A percentile compares a stretch with the other conserved stretches of the same genome.
These are phyloP conservation scores for Cryptococcus sp. DNA, from an alignment of 1,284 basidiomycete genomes.

Conservation along the genomic window DNA sequence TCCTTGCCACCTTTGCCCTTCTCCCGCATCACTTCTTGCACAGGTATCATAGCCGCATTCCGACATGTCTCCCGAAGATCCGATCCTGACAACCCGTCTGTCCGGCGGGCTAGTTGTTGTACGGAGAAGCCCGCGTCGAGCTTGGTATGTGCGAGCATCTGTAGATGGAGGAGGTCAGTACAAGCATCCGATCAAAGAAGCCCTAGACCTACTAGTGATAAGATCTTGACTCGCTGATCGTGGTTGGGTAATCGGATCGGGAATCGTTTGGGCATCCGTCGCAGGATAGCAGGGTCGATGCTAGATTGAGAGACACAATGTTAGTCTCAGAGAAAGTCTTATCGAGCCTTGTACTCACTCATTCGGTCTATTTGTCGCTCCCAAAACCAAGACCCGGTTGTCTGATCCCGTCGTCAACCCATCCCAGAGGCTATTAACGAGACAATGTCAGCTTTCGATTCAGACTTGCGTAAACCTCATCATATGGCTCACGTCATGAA, in stretches of 20 bases:
- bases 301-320: conserved; percentile 57
- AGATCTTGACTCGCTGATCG: conserved; percentile 83
- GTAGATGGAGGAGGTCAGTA: background rate
- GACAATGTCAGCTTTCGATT: background rate
- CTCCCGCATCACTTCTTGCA: conserved; percentile 78
- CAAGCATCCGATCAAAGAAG: background rate
- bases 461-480: background rate
- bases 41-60: conserved; percentile 86
- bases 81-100: conserved; percentile 82
- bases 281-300: conserved; percentile 92
- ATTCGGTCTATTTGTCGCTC: conserved; percentile 88
- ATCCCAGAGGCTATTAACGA: conserved; percentile 78
- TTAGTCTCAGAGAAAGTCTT: too few relatives aligned
- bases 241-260: conserved; percentile 78
- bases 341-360: conserved; percentile 32
- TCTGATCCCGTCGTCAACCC: conserved; percentile 79
- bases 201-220: conserved; percentile 66
- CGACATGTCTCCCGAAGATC: conserved; percentile 95
- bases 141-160: conserved; percentile 83
- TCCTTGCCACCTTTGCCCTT: conserved; percentile 56
- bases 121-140: conserved; percentile 70
- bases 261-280: conserved; percentile 98
- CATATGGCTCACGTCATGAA: conserved; percentile 84
- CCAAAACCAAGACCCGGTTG: conserved; percentile 83
- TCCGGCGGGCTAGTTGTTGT: conserved; percentile 66